Percentiles rank a stretch among this genome's conserved stretches.
Conservation (phyloP, 1,284 basidiomycete genomes). For the Kalmanozyma brasiliensis region DNA sequence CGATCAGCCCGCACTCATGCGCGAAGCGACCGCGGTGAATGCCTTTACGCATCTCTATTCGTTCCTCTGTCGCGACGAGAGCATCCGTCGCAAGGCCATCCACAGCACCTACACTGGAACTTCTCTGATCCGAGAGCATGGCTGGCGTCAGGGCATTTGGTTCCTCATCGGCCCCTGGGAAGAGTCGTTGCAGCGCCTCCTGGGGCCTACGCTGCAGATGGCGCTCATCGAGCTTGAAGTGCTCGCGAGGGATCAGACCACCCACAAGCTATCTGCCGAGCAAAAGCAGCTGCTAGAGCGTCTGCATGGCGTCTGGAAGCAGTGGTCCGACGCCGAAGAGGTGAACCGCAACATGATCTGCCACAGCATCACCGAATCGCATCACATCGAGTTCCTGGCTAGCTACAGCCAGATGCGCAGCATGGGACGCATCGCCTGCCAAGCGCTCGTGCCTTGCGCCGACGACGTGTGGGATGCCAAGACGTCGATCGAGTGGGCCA, state of each 20-base stretch:
- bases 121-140: slow-evolving; percentile 30
- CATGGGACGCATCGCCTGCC: slow-evolving; percentile 30
- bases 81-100: slow-evolving; percentile 36
- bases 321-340: slow-evolving; percentile 50
- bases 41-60: slow-evolving; percentile 31
- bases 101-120: slow-evolving; percentile 42
- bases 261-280: slow-evolving; percentile 31
- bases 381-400: slow-evolving; percentile 37
- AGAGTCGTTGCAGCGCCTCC: slow-evolving; percentile 38
- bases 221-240: slow-evolving; percentile 46
- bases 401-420: slow-evolving; percentile 31
- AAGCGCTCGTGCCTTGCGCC: slow-evolving; percentile 40
- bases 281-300: slow-evolving; percentile 31
- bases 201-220: slow-evolving; percentile 35
- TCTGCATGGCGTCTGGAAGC: slow-evolving; percentile 40
- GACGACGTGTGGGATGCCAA: slow-evolving; percentile 47
- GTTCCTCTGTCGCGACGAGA: slow-evolving; percentile 37
- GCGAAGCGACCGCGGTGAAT: slow-evolving; percentile 38
- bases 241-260: slow-evolving; percentile 24
- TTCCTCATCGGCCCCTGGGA: slow-evolving; percentile 43
- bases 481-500: slow-evolving; percentile 44
- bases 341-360: slow-evolving; percentile 43
- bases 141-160: slow-evolving; percentile 39
- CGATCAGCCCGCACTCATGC: slow-evolving; percentile 41
- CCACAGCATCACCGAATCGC: slow-evolving; percentile 44